A percentile compares a stretch with the other conserved stretches of the same genome.
Evolutionary conservation across 2,329 filamentous ascomycete genomes (phyloP).

Genomic region (Graphilbum fragrans): DNA sequence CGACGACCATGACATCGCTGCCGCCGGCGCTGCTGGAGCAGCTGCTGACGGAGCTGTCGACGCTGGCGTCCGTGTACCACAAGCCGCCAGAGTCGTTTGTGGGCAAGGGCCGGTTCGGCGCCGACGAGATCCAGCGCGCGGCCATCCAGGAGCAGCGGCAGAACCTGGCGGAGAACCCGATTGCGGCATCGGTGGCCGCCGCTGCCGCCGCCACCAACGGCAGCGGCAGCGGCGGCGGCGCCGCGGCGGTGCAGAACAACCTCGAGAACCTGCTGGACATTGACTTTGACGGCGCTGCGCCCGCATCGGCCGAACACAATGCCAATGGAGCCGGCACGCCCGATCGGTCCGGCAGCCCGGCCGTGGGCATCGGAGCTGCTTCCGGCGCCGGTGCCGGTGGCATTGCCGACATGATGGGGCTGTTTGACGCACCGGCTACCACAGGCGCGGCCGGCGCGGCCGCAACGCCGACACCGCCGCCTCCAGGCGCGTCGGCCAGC

Average conservation of each 20-base stretch:
- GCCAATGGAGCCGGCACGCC: slow-evolving; percentile 44
- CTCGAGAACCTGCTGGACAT: slow-evolving; percentile 83
- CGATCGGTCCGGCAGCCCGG: slow-evolving; percentile 54
- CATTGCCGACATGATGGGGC: slow-evolving; percentile 54
- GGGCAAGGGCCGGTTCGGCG: slow-evolving; percentile 85
- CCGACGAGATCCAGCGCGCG: slow-evolving; percentile 86
- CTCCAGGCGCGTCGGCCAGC: slow-evolving; percentile 32
- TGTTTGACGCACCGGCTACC: slow-evolving; percentile 54
- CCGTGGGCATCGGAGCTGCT: slow-evolving; percentile 22
- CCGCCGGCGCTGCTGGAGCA: slow-evolving; percentile 75
- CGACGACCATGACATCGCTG: slow-evolving; percentile 84
- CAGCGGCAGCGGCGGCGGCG: slow-evolving; percentile 32
- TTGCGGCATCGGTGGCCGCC: slow-evolving; percentile 71
- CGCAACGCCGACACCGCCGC: slow-evolving; percentile 15
- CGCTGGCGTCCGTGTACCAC: slow-evolving; percentile 94
- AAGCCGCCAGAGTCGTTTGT: slow-evolving; percentile 98
- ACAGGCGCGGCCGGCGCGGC: slow-evolving; percentile 22
- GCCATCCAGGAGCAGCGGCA: slow-evolving; percentile 94
- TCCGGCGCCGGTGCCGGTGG: slow-evolving; percentile 21
- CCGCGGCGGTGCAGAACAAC: slow-evolving; percentile 50
- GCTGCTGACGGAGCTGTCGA: slow-evolving; percentile 84
- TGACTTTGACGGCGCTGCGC: slow-evolving; percentile 65
- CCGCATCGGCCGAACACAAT: slow-evolving; percentile 63
- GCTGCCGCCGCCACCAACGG: slow-evolving; percentile 25
- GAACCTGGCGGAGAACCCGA: slow-evolving; percentile 85